Conservation (phyloP, 2,329 filamentous ascomycete genomes). For the Didymella arachidicola region DNA sequence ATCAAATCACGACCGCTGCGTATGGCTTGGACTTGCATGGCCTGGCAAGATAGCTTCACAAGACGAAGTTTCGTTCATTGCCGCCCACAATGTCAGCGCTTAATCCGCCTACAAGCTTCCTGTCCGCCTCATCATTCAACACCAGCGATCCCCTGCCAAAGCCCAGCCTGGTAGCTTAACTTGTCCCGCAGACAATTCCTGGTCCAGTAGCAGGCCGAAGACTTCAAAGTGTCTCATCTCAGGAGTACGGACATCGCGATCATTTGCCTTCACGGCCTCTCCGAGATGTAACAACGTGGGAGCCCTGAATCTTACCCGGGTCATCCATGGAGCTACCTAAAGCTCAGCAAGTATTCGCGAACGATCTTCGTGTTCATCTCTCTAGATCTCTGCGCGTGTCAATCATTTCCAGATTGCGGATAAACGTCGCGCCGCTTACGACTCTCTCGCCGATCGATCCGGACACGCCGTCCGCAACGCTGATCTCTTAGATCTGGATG, state of each 20-base stretch:
- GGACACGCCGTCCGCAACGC: conserved; percentile 23
- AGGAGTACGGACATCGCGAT: background rate
- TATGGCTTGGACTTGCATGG: background rate
- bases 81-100: background rate
- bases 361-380: conserved; percentile 9
- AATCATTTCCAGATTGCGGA: conserved; percentile 15
- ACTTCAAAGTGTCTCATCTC: background rate
- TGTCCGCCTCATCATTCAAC: background rate
- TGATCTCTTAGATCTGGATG: conserved; percentile 19
- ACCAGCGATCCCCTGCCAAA: background rate
- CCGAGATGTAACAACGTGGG: conserved; percentile 11
- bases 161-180: background rate
- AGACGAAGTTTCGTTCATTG: background rate
- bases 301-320: conserved; percentile 2
- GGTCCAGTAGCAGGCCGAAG: background rate
- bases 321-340: conserved; percentile 7
- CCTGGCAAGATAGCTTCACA: background rate
- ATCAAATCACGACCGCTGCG: conserved; percentile 6
- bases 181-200: background rate
- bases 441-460: conserved; percentile 4
- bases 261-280: conserved; percentile 15
- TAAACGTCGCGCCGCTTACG: conserved; percentile 13
- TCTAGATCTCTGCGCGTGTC: background rate
- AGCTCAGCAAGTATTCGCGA: conserved; percentile 10
- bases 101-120: background rate